A percentile compares a stretch with the other conserved stretches of the same genome.
These are phyloP conservation scores for Thelonectria olida DNA, from an alignment of 2,329 filamentous ascomycete species.

Conservation along the genomic window DNA sequence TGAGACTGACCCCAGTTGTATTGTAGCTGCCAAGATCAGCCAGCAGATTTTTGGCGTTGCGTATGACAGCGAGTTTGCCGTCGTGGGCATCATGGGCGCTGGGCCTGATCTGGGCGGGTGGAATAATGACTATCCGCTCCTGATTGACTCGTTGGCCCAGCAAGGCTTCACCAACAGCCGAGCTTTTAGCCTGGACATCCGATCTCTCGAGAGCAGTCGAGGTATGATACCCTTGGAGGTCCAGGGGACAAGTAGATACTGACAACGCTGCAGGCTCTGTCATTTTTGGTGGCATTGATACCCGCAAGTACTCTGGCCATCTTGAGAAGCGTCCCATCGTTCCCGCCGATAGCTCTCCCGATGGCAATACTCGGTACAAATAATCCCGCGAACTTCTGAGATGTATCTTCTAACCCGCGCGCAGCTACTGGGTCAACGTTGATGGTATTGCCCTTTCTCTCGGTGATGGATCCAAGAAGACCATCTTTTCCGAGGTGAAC, in stretches of 20 bases:
- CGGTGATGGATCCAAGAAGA: constrained; percentile 48
- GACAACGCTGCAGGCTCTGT: too few species aligned
- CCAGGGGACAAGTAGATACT: constrained; percentile 25
- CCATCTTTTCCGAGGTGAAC: constrained; percentile 54
- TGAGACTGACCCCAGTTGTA: constrained; percentile 5
- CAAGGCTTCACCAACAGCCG: constrained; percentile 50
- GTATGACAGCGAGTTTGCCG: constrained; percentile 40
- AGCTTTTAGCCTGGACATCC: constrained; percentile 48
- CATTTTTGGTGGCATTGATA: constrained; percentile 67
- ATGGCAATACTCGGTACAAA: constrained; percentile 44
- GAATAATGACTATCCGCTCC: constrained; percentile 44
- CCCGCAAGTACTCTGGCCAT: constrained; percentile 61
- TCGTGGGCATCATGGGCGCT: constrained; percentile 47
- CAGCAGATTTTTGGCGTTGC: constrained; percentile 51
- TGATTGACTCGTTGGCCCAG: constrained; percentile 46
- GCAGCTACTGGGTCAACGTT: constrained; percentile 54
- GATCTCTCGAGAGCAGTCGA: constrained; percentile 42
- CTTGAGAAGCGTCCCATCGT: constrained; percentile 67
- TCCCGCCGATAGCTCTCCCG: constrained; percentile 48
- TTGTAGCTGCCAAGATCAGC: constrained; percentile 41
- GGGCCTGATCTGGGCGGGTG: constrained; percentile 47
- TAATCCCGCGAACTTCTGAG: too few species aligned
- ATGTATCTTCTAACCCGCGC: too few species aligned
- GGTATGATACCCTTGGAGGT: constrained; percentile 17
- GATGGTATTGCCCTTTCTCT: constrained; percentile 48